Percentiles rank a stretch among this genome's conserved stretches.
These are phyloP conservation scores for Sextonia rubra DNA, from an alignment of 164 flowering plant genomes.

Conservation along the genomic window DNA sequence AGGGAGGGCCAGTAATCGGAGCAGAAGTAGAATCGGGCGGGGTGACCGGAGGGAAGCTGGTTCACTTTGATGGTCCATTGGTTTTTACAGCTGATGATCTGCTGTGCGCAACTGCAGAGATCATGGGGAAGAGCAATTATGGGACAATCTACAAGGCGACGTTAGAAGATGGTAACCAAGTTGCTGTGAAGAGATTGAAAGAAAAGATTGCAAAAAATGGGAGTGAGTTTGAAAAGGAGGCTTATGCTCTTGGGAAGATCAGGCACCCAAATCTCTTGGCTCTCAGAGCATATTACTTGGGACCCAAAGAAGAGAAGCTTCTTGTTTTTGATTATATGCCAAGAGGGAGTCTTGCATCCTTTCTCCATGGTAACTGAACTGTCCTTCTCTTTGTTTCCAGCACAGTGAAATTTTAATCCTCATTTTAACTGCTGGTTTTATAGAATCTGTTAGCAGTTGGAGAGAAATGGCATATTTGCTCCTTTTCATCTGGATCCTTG, in stretches of 20 bases:
- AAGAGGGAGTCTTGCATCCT: conserved; percentile 84
- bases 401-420: neutral
- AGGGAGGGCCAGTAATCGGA: conserved; percentile 30
- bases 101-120: conserved; percentile 92
- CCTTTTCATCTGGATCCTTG: too few species aligned
- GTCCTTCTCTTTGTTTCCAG: neutral
- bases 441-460: too few species aligned
- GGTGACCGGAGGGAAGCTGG: conserved; percentile 81
- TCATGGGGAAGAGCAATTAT: conserved; percentile 90
- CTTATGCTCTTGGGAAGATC: conserved; percentile 66
- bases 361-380: conserved; percentile 77
- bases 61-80: conserved; percentile 87
- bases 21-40: conserved; percentile 53
- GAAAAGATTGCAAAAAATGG: conserved; percentile 84
- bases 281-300: conserved; percentile 87
- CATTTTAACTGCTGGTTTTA: neutral
- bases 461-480: too few species aligned
- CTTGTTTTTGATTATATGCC: conserved; percentile 93
- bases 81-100: conserved; percentile 92
- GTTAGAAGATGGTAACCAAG: conserved; percentile 78
- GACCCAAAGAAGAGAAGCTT: conserved; percentile 97
- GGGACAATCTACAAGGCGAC: conserved; percentile 96
- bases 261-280: conserved; percentile 75
- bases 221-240: conserved; percentile 80
- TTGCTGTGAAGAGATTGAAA: conserved; percentile 89